phyloP scores from a whole-genome alignment of 225 moss, liverwort and hornwort species.

The Sphagnum contortum region DNA sequence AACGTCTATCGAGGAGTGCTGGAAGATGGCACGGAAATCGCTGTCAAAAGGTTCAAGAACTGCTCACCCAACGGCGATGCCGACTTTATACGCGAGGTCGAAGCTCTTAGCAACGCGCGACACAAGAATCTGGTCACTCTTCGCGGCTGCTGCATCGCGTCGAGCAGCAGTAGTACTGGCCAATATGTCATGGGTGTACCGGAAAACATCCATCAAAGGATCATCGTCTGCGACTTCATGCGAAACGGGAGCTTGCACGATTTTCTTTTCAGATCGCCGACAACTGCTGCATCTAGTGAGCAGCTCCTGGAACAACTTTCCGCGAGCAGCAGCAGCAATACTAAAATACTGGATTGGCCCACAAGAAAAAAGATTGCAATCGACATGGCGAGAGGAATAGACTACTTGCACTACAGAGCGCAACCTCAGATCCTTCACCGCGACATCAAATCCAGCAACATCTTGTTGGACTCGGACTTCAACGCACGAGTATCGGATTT shows the following conservation, averaged over 20 bases:
- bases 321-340: constrained; percentile 3
- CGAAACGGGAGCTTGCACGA: constrained; percentile 19
- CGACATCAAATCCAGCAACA: constrained; percentile 32
- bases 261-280: constrained; percentile 13
- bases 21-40: constrained; percentile 17
- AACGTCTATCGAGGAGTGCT: constrained; percentile 27
- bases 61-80: constrained; percentile 24
- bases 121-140: constrained; percentile 26
- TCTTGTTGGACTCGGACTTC: constrained; percentile 26
- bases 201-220: constrained; percentile 25
- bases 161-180: constrained; percentile 4
- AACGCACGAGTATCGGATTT: constrained; percentile 30
- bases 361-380: constrained; percentile 24
- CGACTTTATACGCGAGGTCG: constrained; percentile 30
- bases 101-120: constrained; percentile 30
- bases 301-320: too few species aligned
- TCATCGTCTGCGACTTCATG: constrained; percentile 31
- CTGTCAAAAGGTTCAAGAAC: constrained; percentile 24
- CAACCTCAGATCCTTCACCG: constrained; percentile 27
- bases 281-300: too few species aligned
- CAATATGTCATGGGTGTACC: too few species aligned
- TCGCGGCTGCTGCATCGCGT: constrained; percentile 29
- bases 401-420: constrained; percentile 23
- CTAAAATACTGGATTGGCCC: constrained; percentile 24
- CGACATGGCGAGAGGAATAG: constrained; percentile 28